Percentiles rank a stretch among this genome's conserved stretches.
phyloP scores from a whole-genome alignment of 164 flowering plant genomes.

The Echeveria elegans region DNA sequence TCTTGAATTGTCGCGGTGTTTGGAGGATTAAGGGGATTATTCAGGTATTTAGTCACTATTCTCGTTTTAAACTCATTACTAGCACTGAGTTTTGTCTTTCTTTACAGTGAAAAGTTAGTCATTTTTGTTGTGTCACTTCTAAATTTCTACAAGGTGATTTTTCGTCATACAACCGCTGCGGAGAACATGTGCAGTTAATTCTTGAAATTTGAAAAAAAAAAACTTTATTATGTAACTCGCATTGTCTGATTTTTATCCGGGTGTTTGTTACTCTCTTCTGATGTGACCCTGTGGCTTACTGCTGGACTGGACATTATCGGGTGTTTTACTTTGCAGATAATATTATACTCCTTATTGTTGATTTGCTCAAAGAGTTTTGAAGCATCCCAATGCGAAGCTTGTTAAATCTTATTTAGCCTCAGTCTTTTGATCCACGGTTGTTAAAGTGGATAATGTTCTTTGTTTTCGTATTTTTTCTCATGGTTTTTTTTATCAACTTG shows the following conservation, averaged over 20 bases:
- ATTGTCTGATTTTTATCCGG: not conserved
- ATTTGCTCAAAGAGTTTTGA: not conserved
- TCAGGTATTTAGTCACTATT: slow-evolving; percentile 44
- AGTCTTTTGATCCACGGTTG: not conserved
- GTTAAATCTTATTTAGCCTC: too few species aligned
- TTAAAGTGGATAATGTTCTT: not conserved
- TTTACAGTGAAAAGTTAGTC: too few species aligned
- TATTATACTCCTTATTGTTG: not conserved
- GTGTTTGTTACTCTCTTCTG: not conserved
- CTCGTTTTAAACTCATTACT: not conserved
- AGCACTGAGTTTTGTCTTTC: not conserved
- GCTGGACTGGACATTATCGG: not conserved
- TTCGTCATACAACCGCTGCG: too few species aligned
- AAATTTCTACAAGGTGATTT: too few species aligned
- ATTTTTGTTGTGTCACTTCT: too few species aligned
- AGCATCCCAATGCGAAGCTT: not conserved
- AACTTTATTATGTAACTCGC: not conserved
- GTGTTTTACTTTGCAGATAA: not conserved
- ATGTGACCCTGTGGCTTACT: not conserved
- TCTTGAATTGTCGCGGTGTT: slow-evolving; percentile 68
- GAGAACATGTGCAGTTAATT: too few species aligned
- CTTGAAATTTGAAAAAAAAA: not conserved
- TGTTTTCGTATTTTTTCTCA: not conserved
- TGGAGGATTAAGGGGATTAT: slow-evolving; percentile 96
- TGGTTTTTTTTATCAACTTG: not conserved